Percentiles rank a stretch among this genome's conserved stretches.
Evolutionary conservation across 192 early-diverging fungal species (phyloP).

Genomic region (Dissophora globulifera): DNA sequence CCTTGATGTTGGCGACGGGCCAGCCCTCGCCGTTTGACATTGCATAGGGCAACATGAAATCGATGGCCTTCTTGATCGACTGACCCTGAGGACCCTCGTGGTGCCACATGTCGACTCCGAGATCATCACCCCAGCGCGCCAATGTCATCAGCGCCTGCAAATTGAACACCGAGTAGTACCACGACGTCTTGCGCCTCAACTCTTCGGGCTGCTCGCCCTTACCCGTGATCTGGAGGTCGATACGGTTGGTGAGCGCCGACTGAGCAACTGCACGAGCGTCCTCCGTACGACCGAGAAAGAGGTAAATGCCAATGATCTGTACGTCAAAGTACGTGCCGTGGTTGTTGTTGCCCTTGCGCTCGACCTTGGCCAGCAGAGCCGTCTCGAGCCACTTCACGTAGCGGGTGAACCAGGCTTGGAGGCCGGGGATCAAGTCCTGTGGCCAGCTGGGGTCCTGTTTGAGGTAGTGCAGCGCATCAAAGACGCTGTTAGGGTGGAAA

Average conservation of each 20-base stretch:
- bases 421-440: constrained; percentile 26
- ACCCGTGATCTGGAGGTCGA: constrained; percentile 49
- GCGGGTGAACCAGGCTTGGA: constrained; percentile 52
- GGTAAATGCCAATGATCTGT: constrained; percentile 56
- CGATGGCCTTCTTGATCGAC: constrained; percentile 58
- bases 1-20: constrained; percentile 56
- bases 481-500: constrained; percentile 26
- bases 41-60: constrained; percentile 63
- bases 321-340: constrained; percentile 70
- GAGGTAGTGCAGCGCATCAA: constrained; percentile 54
- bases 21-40: constrained; percentile 57
- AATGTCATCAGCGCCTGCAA: constrained; percentile 58
- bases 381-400: constrained; percentile 55
- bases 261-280: constrained; percentile 37
- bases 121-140: constrained; percentile 49
- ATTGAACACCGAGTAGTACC: constrained; percentile 65
- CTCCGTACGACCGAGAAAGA: constrained; percentile 54
- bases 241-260: constrained; percentile 49
- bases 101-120: constrained; percentile 54
- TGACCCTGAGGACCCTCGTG: constrained; percentile 57
- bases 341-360: constrained; percentile 57
- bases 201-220: constrained; percentile 58
- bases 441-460: constrained; percentile 48
- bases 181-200: constrained; percentile 53
- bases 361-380: constrained; percentile 32